These are phyloP conservation scores for Amaranthus cruentus DNA, from an alignment of 148 eudicot species.

Conservation along the genomic window DNA sequence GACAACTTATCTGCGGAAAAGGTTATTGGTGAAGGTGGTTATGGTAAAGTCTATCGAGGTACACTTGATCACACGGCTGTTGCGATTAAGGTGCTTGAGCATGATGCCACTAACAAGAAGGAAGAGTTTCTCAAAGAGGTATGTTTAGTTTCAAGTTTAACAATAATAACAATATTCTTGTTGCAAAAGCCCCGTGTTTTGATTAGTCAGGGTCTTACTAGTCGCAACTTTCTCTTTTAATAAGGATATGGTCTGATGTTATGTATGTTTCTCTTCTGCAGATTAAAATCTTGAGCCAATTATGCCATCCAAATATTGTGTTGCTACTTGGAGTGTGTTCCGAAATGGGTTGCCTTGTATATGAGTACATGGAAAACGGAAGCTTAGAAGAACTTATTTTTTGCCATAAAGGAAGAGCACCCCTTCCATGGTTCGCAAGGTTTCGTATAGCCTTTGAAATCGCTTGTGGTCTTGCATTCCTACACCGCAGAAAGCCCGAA, in stretches of 20 bases:
- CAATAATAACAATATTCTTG: no score
- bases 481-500: constrained; percentile 66
- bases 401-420: constrained; percentile 23
- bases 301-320: constrained; percentile 70
- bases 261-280: constrained; percentile 20
- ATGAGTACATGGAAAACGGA: constrained; percentile 75
- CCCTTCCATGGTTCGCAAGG: constrained; percentile 67
- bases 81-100: constrained; percentile 70
- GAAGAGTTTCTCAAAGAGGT: constrained; percentile 76
- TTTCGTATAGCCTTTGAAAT: constrained; percentile 66
- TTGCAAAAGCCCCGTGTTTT: no score
- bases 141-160: neutral
- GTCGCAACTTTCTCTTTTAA: no score
- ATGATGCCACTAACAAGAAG: constrained; percentile 59
- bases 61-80: constrained; percentile 69
- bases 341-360: constrained; percentile 64
- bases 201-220: no score
- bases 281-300: constrained; percentile 65
- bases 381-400: constrained; percentile 58
- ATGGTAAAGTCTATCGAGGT: constrained; percentile 73
- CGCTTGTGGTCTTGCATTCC: constrained; percentile 66
- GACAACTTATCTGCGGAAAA: constrained; percentile 46
- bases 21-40: constrained; percentile 75
- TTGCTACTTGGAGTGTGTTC: constrained; percentile 85
- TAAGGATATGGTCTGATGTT: neutral